Conservation (phyloP, 2,329 filamentous ascomycete species). For the Alternaria viburni region DNA sequence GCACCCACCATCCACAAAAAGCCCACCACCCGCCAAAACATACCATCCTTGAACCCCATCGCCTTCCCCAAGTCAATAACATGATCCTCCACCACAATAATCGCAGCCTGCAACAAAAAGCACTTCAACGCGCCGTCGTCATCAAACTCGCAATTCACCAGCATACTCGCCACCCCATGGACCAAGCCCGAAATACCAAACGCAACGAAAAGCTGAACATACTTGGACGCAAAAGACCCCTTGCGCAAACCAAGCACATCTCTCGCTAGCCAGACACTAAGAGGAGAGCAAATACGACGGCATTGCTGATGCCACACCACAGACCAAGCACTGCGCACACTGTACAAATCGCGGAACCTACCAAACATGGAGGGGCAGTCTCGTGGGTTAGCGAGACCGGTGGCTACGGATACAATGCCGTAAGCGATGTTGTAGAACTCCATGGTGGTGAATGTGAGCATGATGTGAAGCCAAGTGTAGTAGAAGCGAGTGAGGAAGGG, state of each 20-base stretch:
- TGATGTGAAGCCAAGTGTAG: conserved; percentile 27
- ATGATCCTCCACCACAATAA: conserved; percentile 41
- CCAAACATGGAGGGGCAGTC: conserved; percentile 37
- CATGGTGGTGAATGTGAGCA: conserved; percentile 23
- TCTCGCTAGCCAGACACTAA: conserved; percentile 22
- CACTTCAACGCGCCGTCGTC: conserved; percentile 22
- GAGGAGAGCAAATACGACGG: conserved; percentile 26
- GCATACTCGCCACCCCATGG: conserved; percentile 26
- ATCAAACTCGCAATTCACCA: conserved; percentile 14
- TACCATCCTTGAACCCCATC: conserved; percentile 19
- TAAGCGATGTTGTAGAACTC: conserved; percentile 19
- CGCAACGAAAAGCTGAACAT: conserved; percentile 35
- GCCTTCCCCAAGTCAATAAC: conserved; percentile 29
- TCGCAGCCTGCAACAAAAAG: conserved; percentile 32
- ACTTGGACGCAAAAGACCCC: conserved; percentile 38
- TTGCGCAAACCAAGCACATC: conserved; percentile 28
- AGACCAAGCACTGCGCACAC: conserved; percentile 32
- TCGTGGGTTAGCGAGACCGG: conserved; percentile 24
- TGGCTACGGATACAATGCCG: conserved; percentile 22
- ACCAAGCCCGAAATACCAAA: conserved; percentile 29
- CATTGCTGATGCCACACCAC: conserved; percentile 36
- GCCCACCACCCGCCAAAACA: conserved; percentile 28
- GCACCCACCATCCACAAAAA: conserved; percentile 28
- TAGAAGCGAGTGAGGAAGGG: conserved; percentile 20
- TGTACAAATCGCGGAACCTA: conserved; percentile 20